Percentiles rank a stretch among this genome's conserved stretches.
Evolutionary conservation across 1,284 basidiomycete genomes (phyloP).

Genomic region (Vanrija humicola): DNA sequence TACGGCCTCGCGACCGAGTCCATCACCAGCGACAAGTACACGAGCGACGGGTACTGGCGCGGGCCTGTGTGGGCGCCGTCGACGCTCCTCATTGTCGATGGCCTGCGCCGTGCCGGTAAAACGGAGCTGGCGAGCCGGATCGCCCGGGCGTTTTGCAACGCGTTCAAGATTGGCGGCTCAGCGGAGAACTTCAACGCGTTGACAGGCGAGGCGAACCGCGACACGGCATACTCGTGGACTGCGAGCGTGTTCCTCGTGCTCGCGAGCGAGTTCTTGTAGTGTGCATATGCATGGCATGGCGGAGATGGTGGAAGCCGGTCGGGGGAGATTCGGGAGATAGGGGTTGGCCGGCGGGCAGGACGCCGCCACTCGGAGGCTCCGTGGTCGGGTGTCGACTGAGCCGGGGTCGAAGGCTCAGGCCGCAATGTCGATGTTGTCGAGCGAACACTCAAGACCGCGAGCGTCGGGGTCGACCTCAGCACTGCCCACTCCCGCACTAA

Average conservation of each 20-base stretch:
- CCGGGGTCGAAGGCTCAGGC: too few relatives aligned
- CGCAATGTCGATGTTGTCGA: too few relatives aligned
- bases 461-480: too few relatives aligned
- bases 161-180: slow-evolving; percentile 1
- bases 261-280: too few relatives aligned
- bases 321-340: too few relatives aligned
- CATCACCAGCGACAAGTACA: slow-evolving; percentile 1
- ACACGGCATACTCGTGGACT: slow-evolving; percentile 2
- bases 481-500: too few relatives aligned
- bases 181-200: slow-evolving; percentile 6
- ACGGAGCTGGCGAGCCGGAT: not conserved
- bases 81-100: slow-evolving; percentile 1
- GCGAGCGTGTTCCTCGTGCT: slow-evolving; percentile 1
- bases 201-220: slow-evolving; percentile 3
- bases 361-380: too few relatives aligned
- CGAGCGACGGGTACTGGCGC: slow-evolving; percentile 4
- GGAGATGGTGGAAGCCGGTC: too few relatives aligned
- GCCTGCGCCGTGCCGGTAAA: not conserved
- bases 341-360: too few relatives aligned
- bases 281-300: not conserved
- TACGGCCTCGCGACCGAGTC: slow-evolving; percentile 6
- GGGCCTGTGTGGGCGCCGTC: slow-evolving; percentile 8
- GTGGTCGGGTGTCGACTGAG: too few relatives aligned
- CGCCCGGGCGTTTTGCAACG: not conserved
- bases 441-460: too few relatives aligned